Base-by-base conservation (phyloP, 2,329 filamentous ascomycete genomes). In the Paracoccidioides brasiliensis region DNA sequence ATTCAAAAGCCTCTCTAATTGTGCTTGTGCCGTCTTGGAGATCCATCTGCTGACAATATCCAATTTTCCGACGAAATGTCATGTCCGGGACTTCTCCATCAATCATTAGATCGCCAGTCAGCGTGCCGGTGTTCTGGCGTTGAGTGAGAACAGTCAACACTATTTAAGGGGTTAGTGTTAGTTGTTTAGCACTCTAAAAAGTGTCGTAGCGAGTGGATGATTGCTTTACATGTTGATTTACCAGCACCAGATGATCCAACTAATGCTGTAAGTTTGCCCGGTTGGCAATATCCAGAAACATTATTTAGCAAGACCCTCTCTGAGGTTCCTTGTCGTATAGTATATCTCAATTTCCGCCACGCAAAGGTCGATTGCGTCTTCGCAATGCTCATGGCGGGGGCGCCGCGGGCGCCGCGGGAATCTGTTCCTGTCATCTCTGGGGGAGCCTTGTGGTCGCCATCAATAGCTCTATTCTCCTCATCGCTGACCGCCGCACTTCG, bases 201-300 rank as follows among this genome's bases (percentile, higher is more conserved):
- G 14, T 12, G 3, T 7, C 41, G 28, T n/a, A 8, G 2, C 22
- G 33, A 22, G 37, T 42, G 22, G 33, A 10, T 42, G 33, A 10
- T 42, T 7, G 53, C 22, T 65, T 61, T 61, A 69, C 66, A 58
- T 15, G 66, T 69, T 12, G 66, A 69, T 69, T 90, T 90, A 7
- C 87, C 87, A 6, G 87, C 86, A 28, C 85, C 85, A 5, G 81
- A 86, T 1, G 84, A 84, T 37, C 88, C 87, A 70, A 90, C 85
- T 0, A 91, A 74, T 0, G 87, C 87, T n/a, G 86, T 80, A 75
- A 91, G 79, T 35, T 83, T 73, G 5, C 87, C 86, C 0, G 86
- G 86, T 64, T 86, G 87, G 5, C 81, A 85, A 61, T 86, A 90
- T 0, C 87, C 87, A 56, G 76, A 81, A 52, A 90, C 80, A 2